A percentile compares a stretch with the other conserved stretches of the same genome.
phyloP scores from a whole-genome alignment of 805 yeast species.

The Candida fluviatilis region DNA sequence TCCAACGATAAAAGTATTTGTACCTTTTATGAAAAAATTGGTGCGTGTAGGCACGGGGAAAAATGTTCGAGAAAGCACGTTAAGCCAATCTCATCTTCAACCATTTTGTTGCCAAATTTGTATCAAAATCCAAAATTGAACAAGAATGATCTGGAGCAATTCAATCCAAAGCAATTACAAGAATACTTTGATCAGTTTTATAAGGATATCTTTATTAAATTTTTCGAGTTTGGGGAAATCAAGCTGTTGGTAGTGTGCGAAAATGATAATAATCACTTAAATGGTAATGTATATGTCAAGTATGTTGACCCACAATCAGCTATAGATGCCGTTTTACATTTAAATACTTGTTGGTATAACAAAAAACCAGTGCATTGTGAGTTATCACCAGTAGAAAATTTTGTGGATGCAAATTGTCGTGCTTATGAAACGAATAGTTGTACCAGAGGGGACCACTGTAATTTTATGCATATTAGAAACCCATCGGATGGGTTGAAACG shows the following conservation, averaged over 20 bases:
- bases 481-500: constrained; percentile 45
- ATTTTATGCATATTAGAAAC: constrained; percentile 73
- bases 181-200: constrained; percentile 56
- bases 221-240: constrained; percentile 45
- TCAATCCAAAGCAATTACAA: constrained; percentile 35
- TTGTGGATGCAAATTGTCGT: constrained; percentile 71
- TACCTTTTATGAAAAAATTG: constrained; percentile 73
- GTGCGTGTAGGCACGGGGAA: constrained; percentile 92
- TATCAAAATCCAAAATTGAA: constrained; percentile 57
- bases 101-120: constrained; percentile 61
- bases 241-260: constrained; percentile 72
- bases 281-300: constrained; percentile 79
- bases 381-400: constrained; percentile 66
- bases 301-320: constrained; percentile 59
- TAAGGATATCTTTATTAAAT: constrained; percentile 70
- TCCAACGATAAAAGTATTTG: constrained; percentile 21
- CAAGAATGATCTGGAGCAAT: constrained; percentile 26
- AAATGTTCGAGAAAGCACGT: constrained; percentile 74
- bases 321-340: constrained; percentile 48
- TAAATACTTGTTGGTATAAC: constrained; percentile 81
- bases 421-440: constrained; percentile 63
- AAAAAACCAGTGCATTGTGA: constrained; percentile 77
- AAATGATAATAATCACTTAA: constrained; percentile 75
- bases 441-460: constrained; percentile 78
- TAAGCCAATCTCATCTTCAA: constrained; percentile 60